Base-by-base conservation (phyloP, 2,329 filamentous ascomycete genomes). In the Alternaria panax region DNA sequence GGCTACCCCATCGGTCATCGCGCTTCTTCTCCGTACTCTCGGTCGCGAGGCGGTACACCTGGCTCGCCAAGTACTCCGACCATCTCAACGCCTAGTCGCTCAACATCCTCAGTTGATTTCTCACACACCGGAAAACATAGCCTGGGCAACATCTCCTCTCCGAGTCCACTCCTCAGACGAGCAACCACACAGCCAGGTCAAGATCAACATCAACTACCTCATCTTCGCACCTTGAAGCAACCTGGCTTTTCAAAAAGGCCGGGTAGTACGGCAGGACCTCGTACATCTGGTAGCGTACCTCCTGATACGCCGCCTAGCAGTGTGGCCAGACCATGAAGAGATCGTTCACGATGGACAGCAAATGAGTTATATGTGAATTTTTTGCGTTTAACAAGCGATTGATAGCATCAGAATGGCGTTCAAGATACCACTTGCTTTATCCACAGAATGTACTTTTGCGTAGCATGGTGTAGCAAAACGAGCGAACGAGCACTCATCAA, bases 151-250 rank as follows among this genome's bases (percentile, higher is more conserved):
- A 25, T 66, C 7, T 65, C 69, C 9, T 72, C 72, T 0, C 71
- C 76, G 1, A 79, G 76, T 52, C 76, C 77, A 36, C 57, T 78
- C 38, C 56, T 78, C 2, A 64, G 75, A 41, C 65, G 74, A 12
- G 76, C 74, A 4, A 78, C 72, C 5, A 73, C 69, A 18, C 71
- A 75, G 51, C 72, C 71, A 30, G 64, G 60, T 12, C 50, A 66
- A 11, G 6, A 5, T 40, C 38, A 22, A 5, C 4, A 12, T 24
- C 11, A 16, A 16, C 20, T 70, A 73, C 30, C 68, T 65, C 3
- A 68, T n/a, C 38, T 41, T 18, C 45, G 60, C 16, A 73, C 68
- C 18, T 40, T 65, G 18, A 66, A n/a, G 1, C 70, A 66, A 18
- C 70, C 64, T 25, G 69, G 20, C 18, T 56, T 59, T 12, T n/a